phyloP scores from a whole-genome alignment of 805 yeast genomes.

The Nakazawaea molendinolei region DNA sequence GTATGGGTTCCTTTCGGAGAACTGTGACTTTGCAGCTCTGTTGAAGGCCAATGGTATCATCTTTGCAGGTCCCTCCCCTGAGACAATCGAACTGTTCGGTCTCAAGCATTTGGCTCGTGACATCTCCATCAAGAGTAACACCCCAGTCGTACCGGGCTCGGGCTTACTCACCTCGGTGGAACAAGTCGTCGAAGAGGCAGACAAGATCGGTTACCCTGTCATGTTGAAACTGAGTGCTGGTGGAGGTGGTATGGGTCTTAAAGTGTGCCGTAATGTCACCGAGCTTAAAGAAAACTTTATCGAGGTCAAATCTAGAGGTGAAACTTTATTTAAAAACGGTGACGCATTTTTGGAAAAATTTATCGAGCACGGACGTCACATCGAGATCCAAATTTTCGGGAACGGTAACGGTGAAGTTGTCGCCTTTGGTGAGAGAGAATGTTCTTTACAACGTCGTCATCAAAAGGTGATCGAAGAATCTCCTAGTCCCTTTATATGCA shows the following conservation, averaged over 20 bases:
- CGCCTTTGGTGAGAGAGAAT: constrained; percentile 23
- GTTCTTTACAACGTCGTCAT: constrained; percentile 26
- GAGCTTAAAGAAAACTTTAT: constrained; percentile 15
- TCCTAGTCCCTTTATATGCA: constrained; percentile 21
- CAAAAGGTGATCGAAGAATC: constrained; percentile 25
- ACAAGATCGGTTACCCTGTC: constrained; percentile 21
- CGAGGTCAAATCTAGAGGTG: constrained; percentile 22
- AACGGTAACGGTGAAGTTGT: constrained; percentile 22
- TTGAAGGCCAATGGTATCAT: constrained; percentile 15
- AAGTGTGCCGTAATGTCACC: constrained; percentile 15
- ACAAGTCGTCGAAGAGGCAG: constrained; percentile 14
- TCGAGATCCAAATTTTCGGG: constrained; percentile 24
- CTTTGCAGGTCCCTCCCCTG: constrained; percentile 23
- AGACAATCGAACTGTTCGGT: constrained; percentile 21
- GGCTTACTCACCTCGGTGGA: constrained; percentile 13
- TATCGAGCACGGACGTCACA: constrained; percentile 21
- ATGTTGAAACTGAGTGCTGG: constrained; percentile 25
- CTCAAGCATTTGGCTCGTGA: constrained; percentile 22
- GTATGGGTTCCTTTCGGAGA: constrained; percentile 33
- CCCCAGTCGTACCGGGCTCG: constrained; percentile 24
- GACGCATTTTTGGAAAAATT: constrained; percentile 22
- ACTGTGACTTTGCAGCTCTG: constrained; percentile 18
- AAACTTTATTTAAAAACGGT: constrained; percentile 17
- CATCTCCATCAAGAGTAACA: constrained; percentile 18
- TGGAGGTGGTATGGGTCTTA: constrained; percentile 26